phyloP scores from a whole-genome alignment of 108 stramenopile species.

The Nitzschia putrida region DNA sequence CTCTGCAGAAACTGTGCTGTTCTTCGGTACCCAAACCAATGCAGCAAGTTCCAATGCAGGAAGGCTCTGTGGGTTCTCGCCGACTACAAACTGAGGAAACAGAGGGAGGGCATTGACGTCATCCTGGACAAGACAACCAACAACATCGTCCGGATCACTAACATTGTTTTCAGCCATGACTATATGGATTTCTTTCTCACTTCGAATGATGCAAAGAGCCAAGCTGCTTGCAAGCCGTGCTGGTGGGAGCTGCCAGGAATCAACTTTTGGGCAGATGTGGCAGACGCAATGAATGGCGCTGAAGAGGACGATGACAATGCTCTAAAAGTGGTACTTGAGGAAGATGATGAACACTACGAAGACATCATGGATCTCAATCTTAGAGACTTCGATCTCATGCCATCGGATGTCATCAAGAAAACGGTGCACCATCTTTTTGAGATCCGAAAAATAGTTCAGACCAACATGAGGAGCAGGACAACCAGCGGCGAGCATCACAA shows the following conservation, averaged over 20 bases:
- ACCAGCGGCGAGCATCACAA: slow-evolving; percentile 1
- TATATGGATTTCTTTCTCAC: background rate
- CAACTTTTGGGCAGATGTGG: slow-evolving; percentile 1
- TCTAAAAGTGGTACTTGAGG: background rate
- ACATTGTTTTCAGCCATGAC: background rate
- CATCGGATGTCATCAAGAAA: background rate
- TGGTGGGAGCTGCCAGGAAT: background rate
- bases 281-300: background rate
- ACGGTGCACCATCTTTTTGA: background rate
- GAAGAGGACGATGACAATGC: slow-evolving; percentile 3
- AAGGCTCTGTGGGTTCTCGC: too few species aligned
- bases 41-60: too few species aligned
- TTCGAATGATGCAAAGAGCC: slow-evolving; percentile 1
- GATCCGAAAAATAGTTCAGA: background rate
- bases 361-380: background rate
- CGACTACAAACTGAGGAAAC: too few species aligned
- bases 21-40: too few species aligned
- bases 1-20: too few species aligned
- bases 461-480: slow-evolving; percentile 18
- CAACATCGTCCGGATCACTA: slow-evolving; percentile 2
- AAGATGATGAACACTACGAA: background rate
- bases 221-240: too few species aligned
- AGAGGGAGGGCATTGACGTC: too few species aligned
- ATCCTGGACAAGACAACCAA: too few species aligned
- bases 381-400: background rate